These are phyloP conservation scores for Crithidia sp. DNA, from an alignment of 208 protist genomes.

Conservation along the genomic window DNA sequence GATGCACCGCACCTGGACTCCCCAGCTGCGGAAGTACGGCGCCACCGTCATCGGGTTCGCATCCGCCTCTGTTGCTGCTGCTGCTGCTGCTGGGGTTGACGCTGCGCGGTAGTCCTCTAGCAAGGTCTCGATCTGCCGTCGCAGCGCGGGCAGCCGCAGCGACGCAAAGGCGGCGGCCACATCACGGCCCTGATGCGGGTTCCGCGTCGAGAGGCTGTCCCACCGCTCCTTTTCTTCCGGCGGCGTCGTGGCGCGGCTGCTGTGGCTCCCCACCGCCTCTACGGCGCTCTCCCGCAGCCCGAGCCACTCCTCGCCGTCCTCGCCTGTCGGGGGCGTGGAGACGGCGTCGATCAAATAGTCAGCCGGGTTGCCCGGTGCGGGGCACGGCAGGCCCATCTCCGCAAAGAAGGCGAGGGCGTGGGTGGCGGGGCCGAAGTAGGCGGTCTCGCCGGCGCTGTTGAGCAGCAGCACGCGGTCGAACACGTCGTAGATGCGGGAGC, in stretches of 20 bases:
- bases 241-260: constrained; percentile 6
- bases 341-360: constrained; percentile 85
- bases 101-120: not conserved
- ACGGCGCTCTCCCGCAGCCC: constrained; percentile 14
- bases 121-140: constrained; percentile 16
- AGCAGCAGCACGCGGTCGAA: constrained; percentile 87
- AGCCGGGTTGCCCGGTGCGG: constrained; percentile 68
- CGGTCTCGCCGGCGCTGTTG: constrained; percentile 70
- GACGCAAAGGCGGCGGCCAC: constrained; percentile 55
- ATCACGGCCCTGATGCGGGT: constrained; percentile 39
- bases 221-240: constrained; percentile 2
- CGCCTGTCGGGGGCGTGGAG: constrained; percentile 33
- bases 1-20: constrained; percentile 61
- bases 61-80: not conserved
- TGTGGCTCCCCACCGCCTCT: constrained; percentile 7
- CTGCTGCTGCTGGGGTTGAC: constrained; percentile 14
- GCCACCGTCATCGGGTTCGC: not conserved
- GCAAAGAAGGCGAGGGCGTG: constrained; percentile 69
- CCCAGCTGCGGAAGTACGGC: constrained; percentile 45
- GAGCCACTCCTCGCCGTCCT: constrained; percentile 11
- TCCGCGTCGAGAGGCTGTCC: not conserved
- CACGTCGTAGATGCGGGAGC: constrained; percentile 52
- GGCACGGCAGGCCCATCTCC: constrained; percentile 46
- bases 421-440: constrained; percentile 77
- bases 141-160: constrained; percentile 32